Conservation (phyloP, 108 stramenopile species). For the Hondaea fermentalgiana region DNA sequence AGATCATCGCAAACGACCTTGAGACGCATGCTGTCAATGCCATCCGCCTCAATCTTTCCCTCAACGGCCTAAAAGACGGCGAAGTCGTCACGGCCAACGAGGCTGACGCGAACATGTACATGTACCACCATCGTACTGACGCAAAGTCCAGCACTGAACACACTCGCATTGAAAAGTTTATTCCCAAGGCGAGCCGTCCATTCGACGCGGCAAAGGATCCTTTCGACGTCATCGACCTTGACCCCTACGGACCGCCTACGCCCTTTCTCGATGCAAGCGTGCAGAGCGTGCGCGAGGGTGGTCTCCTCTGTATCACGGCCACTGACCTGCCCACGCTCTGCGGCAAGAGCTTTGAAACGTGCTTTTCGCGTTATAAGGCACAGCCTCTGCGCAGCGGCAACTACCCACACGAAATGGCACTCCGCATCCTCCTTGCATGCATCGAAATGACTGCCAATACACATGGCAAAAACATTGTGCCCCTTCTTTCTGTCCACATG, state of each 20-base stretch:
- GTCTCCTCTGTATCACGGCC: slow-evolving; percentile 84
- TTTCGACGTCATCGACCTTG: slow-evolving; percentile 90
- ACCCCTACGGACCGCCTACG: slow-evolving; percentile 94
- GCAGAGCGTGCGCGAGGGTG: slow-evolving; percentile 77
- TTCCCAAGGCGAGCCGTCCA: neutral
- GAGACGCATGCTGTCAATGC: slow-evolving; percentile 66
- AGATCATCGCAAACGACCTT: slow-evolving; percentile 82
- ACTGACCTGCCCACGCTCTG: slow-evolving; percentile 94
- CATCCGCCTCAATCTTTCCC: slow-evolving; percentile 58
- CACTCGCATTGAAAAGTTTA: neutral
- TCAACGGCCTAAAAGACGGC: slow-evolving; percentile 62
- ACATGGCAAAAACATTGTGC: slow-evolving; percentile 77
- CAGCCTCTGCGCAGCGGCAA: slow-evolving; percentile 70
- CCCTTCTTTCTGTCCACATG: slow-evolving; percentile 82
- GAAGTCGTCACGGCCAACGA: slow-evolving; percentile 48
- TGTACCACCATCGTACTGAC: slow-evolving; percentile 23
- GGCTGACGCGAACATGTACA: slow-evolving; percentile 53
- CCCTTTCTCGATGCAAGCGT: slow-evolving; percentile 90
- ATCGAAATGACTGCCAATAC: slow-evolving; percentile 67
- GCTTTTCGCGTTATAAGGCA: slow-evolving; percentile 78
- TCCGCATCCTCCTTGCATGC: slow-evolving; percentile 78
- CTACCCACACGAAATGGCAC: slow-evolving; percentile 89
- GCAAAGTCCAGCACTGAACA: neutral
- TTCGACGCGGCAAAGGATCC: neutral
- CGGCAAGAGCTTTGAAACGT: slow-evolving; percentile 83